A percentile compares a stretch with the other conserved stretches of the same genome.
Conservation (phyloP, 768 basidiomycete genomes). For the Boletus insuetus region DNA sequence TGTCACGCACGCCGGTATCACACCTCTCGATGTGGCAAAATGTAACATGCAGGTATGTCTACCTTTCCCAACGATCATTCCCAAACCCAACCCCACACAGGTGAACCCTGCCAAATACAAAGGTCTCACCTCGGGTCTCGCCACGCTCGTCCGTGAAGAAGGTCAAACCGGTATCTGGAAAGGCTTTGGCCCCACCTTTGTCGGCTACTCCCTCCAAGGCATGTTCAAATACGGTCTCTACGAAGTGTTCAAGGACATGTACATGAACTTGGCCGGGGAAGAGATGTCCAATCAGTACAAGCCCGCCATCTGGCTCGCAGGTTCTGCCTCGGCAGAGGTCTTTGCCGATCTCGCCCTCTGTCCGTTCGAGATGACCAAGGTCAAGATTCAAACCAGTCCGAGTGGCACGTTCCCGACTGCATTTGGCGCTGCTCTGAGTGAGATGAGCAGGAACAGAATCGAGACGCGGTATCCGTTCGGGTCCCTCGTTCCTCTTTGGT, state of each 20-base stretch:
- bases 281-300: conserved; percentile 77
- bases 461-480: conserved; percentile 86
- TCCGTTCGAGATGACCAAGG: conserved; percentile 91
- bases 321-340: conserved; percentile 92
- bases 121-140: conserved; percentile 59
- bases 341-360: conserved; percentile 96
- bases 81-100: conserved; percentile 34
- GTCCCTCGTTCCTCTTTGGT: conserved; percentile 83
- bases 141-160: conserved; percentile 72
- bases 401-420: conserved; percentile 74
- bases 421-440: conserved; percentile 64
- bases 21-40: conserved; percentile 85
- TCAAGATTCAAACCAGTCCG: conserved; percentile 82
- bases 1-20: conserved; percentile 83
- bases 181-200: conserved; percentile 88
- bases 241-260: conserved; percentile 92
- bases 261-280: conserved; percentile 88
- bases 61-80: no score
- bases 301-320: conserved; percentile 88
- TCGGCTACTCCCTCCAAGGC: conserved; percentile 94
- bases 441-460: conserved; percentile 63
- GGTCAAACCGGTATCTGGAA: conserved; percentile 89
- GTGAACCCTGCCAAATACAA: conserved; percentile 76
- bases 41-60: conserved; percentile 83
- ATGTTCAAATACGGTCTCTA: conserved; percentile 99